A percentile compares a stretch with the other conserved stretches of the same genome.
These are phyloP conservation scores for Telfairia occidentalis DNA, from an alignment of 331 rosid genomes.

Conservation along the genomic window DNA sequence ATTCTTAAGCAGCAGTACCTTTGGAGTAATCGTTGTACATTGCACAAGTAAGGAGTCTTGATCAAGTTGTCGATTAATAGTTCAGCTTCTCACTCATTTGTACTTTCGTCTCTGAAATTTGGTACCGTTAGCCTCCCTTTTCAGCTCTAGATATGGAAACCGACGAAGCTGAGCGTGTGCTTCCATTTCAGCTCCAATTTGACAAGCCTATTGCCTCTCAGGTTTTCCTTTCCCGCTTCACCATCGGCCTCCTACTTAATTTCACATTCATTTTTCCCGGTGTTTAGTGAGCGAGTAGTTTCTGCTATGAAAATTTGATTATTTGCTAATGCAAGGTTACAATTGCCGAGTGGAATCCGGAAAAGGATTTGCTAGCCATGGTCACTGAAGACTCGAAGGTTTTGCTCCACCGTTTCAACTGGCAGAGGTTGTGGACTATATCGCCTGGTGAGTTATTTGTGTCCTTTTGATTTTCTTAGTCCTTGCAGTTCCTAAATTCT, in stretches of 20 bases:
- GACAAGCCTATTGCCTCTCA: constrained; percentile 83
- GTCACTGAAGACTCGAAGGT: constrained; percentile 83
- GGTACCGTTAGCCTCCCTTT: neutral
- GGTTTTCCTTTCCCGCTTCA: constrained; percentile 20
- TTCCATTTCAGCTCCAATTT: constrained; percentile 86
- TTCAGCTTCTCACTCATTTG: neutral
- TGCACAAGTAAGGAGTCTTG: neutral
- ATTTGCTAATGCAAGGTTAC: constrained; percentile 33
- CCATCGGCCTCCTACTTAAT: neutral
- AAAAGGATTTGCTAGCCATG: constrained; percentile 94
- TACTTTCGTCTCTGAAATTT: neutral
- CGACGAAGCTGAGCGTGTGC: constrained; percentile 49
- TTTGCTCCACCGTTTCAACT: constrained; percentile 91
- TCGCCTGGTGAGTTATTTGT: constrained; percentile 39
- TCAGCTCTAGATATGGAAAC: constrained; percentile 43
- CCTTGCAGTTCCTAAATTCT: neutral
- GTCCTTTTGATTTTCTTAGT: neutral
- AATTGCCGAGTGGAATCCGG: constrained; percentile 95
- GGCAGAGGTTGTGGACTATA: constrained; percentile 95
- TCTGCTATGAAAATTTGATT: neutral
- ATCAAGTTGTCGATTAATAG: neutral
- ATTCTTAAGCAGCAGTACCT: too few species aligned
- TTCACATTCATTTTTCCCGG: neutral
- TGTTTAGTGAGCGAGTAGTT: neutral
- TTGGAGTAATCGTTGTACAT: too few species aligned